Percentiles rank a stretch among this genome's conserved stretches.
Evolutionary conservation across 805 yeast species (phyloP).

Genomic region (Groenewaldozyma tartarivorans): DNA sequence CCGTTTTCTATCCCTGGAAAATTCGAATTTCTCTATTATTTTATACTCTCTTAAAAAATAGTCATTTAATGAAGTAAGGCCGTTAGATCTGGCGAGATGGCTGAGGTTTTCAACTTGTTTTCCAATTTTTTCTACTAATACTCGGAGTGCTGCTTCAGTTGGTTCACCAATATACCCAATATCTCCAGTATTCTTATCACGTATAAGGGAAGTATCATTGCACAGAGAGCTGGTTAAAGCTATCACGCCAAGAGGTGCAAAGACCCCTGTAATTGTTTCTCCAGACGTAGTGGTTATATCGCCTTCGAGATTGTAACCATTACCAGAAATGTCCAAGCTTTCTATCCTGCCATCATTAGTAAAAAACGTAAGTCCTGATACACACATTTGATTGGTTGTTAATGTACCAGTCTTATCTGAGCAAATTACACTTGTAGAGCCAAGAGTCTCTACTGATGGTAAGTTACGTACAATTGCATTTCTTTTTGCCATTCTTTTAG

Average conservation of each 20-base stretch:
- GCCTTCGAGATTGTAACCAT: conserved; percentile 27
- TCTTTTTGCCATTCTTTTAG: conserved; percentile 85
- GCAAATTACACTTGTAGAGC: conserved; percentile 33
- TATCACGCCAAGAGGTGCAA: conserved; percentile 16
- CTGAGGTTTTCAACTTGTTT: conserved; percentile 8
- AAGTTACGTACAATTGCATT: conserved; percentile 83
- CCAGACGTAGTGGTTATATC: conserved; percentile 17
- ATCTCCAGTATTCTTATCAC: conserved; percentile 25
- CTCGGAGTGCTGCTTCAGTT: conserved; percentile 42
- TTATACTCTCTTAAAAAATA: conserved; percentile 9
- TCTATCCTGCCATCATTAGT: conserved; percentile 23
- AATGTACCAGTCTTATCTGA: conserved; percentile 27
- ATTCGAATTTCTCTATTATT: conserved; percentile 34
- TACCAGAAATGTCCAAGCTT: conserved; percentile 33
- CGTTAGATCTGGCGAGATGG: no score
- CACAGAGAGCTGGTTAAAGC: conserved; percentile 36
- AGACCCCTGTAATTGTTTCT: conserved; percentile 15
- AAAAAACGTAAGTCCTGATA: conserved; percentile 26
- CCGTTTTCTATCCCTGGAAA: conserved; percentile 40
- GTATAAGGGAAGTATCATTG: conserved; percentile 26
- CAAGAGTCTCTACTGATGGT: conserved; percentile 16
- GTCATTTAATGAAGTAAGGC: conserved; percentile 10
- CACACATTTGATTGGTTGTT: conserved; percentile 28
- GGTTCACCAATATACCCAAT: conserved; percentile 39
- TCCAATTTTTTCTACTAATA: conserved; percentile 32